These are phyloP conservation scores for Teratosphaeria gauchensis DNA, from an alignment of 2,329 filamentous ascomycete species.

Conservation along the genomic window DNA sequence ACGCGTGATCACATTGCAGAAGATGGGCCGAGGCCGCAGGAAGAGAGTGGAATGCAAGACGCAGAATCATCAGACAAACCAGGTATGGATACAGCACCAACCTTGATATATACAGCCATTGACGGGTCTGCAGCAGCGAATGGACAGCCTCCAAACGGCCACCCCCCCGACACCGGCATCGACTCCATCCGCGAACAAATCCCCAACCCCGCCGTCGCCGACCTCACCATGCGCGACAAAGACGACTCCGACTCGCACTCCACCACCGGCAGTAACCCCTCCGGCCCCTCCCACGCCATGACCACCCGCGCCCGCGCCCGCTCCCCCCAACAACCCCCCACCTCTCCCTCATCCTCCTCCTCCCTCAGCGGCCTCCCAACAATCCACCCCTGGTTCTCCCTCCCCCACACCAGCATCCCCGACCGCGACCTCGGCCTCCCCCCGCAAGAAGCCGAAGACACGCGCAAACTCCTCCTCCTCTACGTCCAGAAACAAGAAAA, in stretches of 20 bases:
- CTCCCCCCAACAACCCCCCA: conserved; percentile 35
- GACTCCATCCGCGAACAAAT: conserved; percentile 2
- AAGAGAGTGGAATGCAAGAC: background rate
- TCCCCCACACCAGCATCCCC: conserved; percentile 51
- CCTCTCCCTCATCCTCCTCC: conserved; percentile 26
- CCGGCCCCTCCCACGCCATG: conserved; percentile 44
- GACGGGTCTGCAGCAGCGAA: background rate
- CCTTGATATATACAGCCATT: background rate
- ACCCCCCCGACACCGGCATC: background rate
- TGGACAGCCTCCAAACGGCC: background rate
- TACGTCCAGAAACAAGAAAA: conserved; percentile 84
- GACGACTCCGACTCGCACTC: conserved; percentile 27
- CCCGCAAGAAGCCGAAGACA: conserved; percentile 65
- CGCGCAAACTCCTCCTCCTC: conserved; percentile 60
- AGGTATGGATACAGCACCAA: background rate
- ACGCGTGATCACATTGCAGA: conserved; percentile 4
- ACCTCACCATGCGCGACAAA: conserved; percentile 12
- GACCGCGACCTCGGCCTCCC: conserved; percentile 66
- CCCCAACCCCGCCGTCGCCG: conserved; percentile 9
- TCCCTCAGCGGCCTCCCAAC: conserved; percentile 37
- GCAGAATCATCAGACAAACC: background rate
- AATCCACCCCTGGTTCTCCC: conserved; percentile 66
- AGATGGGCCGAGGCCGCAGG: background rate
- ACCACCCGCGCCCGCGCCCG: conserved; percentile 43
- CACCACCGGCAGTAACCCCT: conserved; percentile 28